These are phyloP conservation scores for Penicillium cataractarum DNA, from an alignment of 495 filamentous ascomycete species.

Conservation along the genomic window DNA sequence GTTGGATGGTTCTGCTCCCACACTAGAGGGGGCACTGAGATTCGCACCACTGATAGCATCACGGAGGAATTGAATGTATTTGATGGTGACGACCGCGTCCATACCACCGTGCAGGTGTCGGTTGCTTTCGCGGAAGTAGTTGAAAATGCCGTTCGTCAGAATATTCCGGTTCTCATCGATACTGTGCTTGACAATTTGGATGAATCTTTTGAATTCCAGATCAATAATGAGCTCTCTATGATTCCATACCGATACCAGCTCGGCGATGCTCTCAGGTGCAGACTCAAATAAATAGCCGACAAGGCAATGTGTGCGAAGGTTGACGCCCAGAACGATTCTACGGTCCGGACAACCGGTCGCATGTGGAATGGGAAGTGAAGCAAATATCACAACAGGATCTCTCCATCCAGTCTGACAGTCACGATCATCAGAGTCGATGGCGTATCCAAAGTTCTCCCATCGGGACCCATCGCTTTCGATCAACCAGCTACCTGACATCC, in stretches of 20 bases:
- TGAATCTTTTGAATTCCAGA: conserved; percentile 17
- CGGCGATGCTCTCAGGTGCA: conserved; percentile 27
- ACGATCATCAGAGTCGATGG: conserved; percentile 1
- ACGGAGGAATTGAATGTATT: conserved; percentile 39
- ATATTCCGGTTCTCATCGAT: conserved; percentile 8
- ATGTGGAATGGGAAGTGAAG: conserved; percentile 33
- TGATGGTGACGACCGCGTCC: conserved; percentile 40
- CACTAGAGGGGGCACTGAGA: background rate
- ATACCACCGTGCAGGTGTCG: conserved; percentile 28
- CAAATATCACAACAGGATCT: conserved; percentile 29
- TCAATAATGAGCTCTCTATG: conserved; percentile 26
- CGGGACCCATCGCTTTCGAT: conserved; percentile 1
- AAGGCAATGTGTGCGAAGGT: conserved; percentile 26
- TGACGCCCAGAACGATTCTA: conserved; percentile 39
- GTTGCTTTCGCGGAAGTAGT: conserved; percentile 15
- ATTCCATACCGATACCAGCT: conserved; percentile 35
- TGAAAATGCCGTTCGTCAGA: conserved; percentile 19
- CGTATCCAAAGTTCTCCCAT: background rate
- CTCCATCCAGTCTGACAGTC: background rate
- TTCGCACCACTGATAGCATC: conserved; percentile 18
- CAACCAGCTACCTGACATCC: background rate
- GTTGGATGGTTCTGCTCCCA: too few relatives aligned
- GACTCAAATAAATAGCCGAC: conserved; percentile 36
- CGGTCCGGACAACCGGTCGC: conserved; percentile 10
- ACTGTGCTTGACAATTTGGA: conserved; percentile 15